phyloP scores from a whole-genome alignment of 176 grass and related monocot species.

The Oryza glumipatula region DNA sequence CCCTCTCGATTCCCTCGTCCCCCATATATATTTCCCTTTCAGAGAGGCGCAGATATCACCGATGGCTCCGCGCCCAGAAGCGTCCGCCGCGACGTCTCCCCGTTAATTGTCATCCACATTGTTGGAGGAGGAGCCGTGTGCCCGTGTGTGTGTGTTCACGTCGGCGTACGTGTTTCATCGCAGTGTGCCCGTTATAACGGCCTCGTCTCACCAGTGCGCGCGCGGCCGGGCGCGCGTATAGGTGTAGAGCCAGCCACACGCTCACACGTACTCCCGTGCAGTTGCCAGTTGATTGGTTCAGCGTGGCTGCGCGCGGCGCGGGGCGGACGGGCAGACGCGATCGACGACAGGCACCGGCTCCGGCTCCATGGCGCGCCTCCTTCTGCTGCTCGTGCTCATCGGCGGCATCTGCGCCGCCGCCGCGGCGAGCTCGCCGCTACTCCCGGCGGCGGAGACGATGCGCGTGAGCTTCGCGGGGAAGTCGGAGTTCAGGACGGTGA shows the following conservation, averaged over 20 bases:
- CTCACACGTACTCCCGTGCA: not conserved
- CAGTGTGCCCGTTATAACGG: not conserved
- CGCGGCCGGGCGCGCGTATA: not conserved
- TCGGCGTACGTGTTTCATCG: not conserved
- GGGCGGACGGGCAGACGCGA: not conserved
- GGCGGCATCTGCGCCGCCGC: constrained; percentile 1
- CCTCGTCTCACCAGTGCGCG: not conserved
- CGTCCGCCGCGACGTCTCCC: not conserved
- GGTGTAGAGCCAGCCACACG: not conserved
- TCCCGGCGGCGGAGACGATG: constrained; percentile 24
- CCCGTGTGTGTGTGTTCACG: not conserved
- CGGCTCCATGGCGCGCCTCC: not conserved
- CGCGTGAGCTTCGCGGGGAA: constrained; percentile 50
- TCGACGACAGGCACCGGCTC: not conserved
- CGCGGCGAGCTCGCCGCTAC: not conserved
- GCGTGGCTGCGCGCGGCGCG: not conserved
- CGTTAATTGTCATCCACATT: constrained; percentile 10
- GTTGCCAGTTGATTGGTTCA: not conserved
- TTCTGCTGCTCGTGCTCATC: not conserved
- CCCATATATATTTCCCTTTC: constrained; percentile 1
- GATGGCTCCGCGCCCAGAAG: not conserved
- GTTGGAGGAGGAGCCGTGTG: not conserved
- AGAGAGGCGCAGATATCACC: not conserved
- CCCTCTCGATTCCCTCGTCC: too few species aligned
- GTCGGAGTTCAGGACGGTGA: constrained; percentile 82